Base-by-base conservation (phyloP, 345 rosid species). In the Noccaea bulbosa region DNA sequence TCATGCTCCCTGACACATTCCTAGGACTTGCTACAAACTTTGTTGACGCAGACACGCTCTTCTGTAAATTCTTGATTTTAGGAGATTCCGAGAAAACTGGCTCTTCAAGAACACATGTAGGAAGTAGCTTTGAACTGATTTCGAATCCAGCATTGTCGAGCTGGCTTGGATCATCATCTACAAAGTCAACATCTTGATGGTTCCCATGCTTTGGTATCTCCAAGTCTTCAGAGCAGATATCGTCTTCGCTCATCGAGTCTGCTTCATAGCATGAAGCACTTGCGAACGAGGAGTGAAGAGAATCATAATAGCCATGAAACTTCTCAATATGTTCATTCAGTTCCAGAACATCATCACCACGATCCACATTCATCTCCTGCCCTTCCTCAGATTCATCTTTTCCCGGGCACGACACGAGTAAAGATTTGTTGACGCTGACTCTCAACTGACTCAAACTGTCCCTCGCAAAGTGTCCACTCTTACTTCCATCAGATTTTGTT, bases 11-110 rank as follows among this genome's bases (percentile, higher is more conserved):
- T 6, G 81, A 76, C 39, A 72, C 60, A 72, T 67, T 78, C 62
- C 69, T 81, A 72, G 81, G 77, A 77, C 84, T 84, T 49, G 84
- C 76, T 51, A 81, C 69, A 62, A 78, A 70, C 47, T 79, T 51
- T 65, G 89, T 75, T 3, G 90, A 73, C 6, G 72, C 50, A 37
- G 70, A 71, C 70, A 81, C 62, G 50, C 98, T 92, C 77, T 82
- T 90, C 75, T 84, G 76, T 10, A 73, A 62, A 63, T 80, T 86
- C 81, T 78, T 84, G 53, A 92, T 79, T 80, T 85, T 92, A 0
- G 98, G 96, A 66, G 96, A 92, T 71, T 92, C 96, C 0, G 95
- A 88, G 69, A 88, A 59, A 17, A 82, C 76, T 11, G 96, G 95
- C 78, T 63, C 70, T 45, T 85, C 87, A 12, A 92, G 88, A 65